phyloP scores from a whole-genome alignment of 768 basidiomycete genomes.

The Suillus brevipes region DNA sequence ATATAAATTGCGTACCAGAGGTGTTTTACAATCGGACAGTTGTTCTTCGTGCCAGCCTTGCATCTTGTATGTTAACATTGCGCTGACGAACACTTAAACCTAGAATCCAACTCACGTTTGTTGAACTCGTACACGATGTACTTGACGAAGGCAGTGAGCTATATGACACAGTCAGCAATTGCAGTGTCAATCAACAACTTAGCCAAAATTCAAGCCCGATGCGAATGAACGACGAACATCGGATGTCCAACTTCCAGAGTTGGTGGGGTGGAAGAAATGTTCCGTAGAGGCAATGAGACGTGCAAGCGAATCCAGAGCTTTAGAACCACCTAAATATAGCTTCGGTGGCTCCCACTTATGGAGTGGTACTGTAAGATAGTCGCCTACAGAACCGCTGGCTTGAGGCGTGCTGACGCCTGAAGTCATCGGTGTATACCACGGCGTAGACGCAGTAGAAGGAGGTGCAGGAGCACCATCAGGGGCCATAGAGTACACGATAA shows the following conservation, averaged over 20 bases:
- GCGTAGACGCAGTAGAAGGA: conserved; percentile 67
- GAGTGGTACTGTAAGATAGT: conserved; percentile 61
- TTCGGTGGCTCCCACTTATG: conserved; percentile 44
- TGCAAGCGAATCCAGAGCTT: conserved; percentile 82
- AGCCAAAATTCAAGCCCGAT: not conserved
- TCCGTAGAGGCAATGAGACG: conserved; percentile 85
- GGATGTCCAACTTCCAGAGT: conserved; percentile 26
- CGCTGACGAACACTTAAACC: not conserved
- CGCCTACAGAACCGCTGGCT: conserved; percentile 36
- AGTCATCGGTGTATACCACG: conserved; percentile 67
- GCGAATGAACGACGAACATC: conserved; percentile 39
- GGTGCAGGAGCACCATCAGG: conserved; percentile 58
- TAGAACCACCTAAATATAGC: conserved; percentile 76
- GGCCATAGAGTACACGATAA: conserved; percentile 89
- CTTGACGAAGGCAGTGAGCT: conserved; percentile 44
- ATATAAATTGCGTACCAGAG: conserved; percentile 41
- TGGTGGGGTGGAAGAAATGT: conserved; percentile 36
- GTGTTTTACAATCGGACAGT: conserved; percentile 77
- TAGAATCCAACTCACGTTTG: conserved; percentile 50
- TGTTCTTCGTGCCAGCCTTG: conserved; percentile 82
- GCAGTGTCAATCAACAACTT: not conserved
- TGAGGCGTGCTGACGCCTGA: conserved; percentile 52
- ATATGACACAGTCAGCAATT: conserved; percentile 11
- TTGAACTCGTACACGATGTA: conserved; percentile 83
- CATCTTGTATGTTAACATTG: conserved; percentile 7